Evolutionary conservation across 192 early-diverging fungal species (phyloP), one percentile per base, ranked within the genome.

Genomic region (Globomyces pollinis-pini): DNA sequence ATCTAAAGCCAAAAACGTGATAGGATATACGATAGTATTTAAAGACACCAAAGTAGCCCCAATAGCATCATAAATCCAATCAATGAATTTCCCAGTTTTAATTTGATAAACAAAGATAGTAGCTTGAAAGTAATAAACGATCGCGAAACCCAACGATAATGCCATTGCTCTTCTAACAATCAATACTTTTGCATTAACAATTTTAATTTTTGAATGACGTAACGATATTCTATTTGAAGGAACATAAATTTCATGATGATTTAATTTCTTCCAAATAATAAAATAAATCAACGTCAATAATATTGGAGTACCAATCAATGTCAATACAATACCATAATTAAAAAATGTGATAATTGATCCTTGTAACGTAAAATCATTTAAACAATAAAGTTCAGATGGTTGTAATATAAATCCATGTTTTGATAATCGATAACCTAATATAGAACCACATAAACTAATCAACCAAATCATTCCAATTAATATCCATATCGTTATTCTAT

Each of bases 51-150:
- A n/a, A 8, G 50, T n/a, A 15, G 50, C 50, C 0, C 50, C 50
- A 24, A 52, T 52, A n/a, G 50, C 50, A 52, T 52, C 50, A 52
- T 23, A 52, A 6, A 34, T 13, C 50, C 50, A 52, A n/a, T 31
- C 16, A 15, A 52, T 36, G 13, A 12, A 23, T 23, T 11, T 36
- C 21, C 50, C 50, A 15, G 50, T 24, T 5, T 23, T 5, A 16
- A 52, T 52, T 36, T 52, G 50, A 31, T 36, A 52, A 16, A 20
- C 16, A 20, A 52, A 52, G 16, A 52, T 52, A n/a, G 21, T 52
- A 6, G 30, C 13, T 16, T 52, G 31, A 52, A 52, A 52, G 50
- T 52, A 52, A 36, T 18, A 52, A 6, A 52, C 50, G 21, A 12
- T n/a, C 15, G 50, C 50, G 26, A 52, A 52, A 23, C 50, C 13